Conservation (phyloP, 805 yeast species). For the Yamadazyma sp. region DNA sequence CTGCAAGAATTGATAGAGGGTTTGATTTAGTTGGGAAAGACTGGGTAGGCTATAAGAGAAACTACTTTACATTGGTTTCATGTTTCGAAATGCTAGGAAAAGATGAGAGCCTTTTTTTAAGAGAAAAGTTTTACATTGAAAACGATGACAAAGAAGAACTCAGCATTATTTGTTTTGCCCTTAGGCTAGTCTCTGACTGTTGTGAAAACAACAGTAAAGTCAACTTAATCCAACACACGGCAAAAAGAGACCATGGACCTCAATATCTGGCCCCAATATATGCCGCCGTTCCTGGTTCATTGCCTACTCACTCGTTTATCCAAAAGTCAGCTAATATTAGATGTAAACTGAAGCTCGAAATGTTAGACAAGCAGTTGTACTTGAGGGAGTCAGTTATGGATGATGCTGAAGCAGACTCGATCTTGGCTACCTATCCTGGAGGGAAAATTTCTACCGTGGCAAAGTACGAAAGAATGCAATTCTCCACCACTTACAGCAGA, state of each 20-base stretch:
- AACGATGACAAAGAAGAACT: slow-evolving; percentile 19
- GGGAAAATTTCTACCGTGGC: slow-evolving; percentile 57
- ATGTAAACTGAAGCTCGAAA: slow-evolving; percentile 51
- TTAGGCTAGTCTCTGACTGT: slow-evolving; percentile 52
- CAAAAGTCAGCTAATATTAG: slow-evolving; percentile 63
- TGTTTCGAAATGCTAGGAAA: slow-evolving; percentile 41
- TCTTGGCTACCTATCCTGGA: slow-evolving; percentile 47
- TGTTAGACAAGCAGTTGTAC: slow-evolving; percentile 51
- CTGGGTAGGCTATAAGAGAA: slow-evolving; percentile 73
- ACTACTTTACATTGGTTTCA: slow-evolving; percentile 64
- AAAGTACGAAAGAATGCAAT: slow-evolving; percentile 67
- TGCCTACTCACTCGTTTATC: slow-evolving; percentile 58
- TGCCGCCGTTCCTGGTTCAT: slow-evolving; percentile 54
- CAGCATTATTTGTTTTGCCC: slow-evolving; percentile 49
- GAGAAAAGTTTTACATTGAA: slow-evolving; percentile 33
- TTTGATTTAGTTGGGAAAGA: slow-evolving; percentile 49
- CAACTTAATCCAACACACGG: slow-evolving; percentile 64
- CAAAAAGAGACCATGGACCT: slow-evolving; percentile 73
- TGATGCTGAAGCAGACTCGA: slow-evolving; percentile 12
- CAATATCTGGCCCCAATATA: slow-evolving; percentile 57
- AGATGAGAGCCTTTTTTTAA: slow-evolving; percentile 23
- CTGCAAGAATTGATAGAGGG: slow-evolving; percentile 64
- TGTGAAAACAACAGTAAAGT: slow-evolving; percentile 50
- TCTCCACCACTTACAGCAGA: slow-evolving; percentile 53
- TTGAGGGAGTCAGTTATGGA: slow-evolving; percentile 17